Percentiles rank a stretch among this genome's conserved stretches.
phyloP scores from a whole-genome alignment of 2,329 filamentous ascomycete genomes.

The Alternaria viburni region DNA sequence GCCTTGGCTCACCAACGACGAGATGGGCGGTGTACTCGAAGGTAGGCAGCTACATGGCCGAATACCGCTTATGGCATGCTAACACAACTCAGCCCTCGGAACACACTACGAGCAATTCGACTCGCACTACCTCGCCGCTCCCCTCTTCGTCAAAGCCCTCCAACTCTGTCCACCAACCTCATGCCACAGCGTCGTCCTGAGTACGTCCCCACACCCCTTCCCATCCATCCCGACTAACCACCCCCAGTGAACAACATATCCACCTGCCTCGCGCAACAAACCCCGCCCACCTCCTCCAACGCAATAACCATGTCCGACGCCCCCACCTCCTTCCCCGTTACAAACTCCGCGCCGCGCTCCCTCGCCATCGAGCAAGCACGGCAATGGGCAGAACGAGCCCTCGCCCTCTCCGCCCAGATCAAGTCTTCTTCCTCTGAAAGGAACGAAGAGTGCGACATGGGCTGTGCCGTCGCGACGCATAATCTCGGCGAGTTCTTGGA shows the following conservation, averaged over 20 bases:
- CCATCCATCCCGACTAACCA: slow-evolving; percentile 6
- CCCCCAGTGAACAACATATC: slow-evolving; percentile 78
- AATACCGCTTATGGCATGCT: slow-evolving; percentile 8
- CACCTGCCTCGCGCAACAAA: slow-evolving; percentile 73
- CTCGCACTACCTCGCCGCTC: slow-evolving; percentile 80
- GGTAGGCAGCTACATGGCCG: slow-evolving; percentile 51
- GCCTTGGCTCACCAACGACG: slow-evolving; percentile 71
- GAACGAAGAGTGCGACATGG: slow-evolving; percentile 80
- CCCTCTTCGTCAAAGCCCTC: slow-evolving; percentile 85
- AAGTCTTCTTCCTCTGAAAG: slow-evolving; percentile 69
- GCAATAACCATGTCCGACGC: slow-evolving; percentile 37
- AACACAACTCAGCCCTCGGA: slow-evolving; percentile 67
- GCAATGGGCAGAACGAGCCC: slow-evolving; percentile 76
- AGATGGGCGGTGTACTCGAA: slow-evolving; percentile 77
- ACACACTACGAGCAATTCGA: slow-evolving; percentile 76
- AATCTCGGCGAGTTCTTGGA: slow-evolving; percentile 86
- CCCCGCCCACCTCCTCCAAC: slow-evolving; percentile 35
- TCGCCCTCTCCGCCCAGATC: slow-evolving; percentile 50
- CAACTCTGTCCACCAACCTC: slow-evolving; percentile 66
- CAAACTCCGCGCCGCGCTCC: slow-evolving; percentile 59
- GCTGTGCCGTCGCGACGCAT: slow-evolving; percentile 82
- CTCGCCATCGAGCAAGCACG: slow-evolving; percentile 72
- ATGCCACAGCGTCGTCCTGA: slow-evolving; percentile 83
- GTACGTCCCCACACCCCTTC: slow-evolving; percentile 52
- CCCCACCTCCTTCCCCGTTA: slow-evolving; percentile 45